A percentile compares a stretch with the other conserved stretches of the same genome.
phyloP scores from a whole-genome alignment of 2,329 filamentous ascomycete genomes.

The Bipolaris oryzae region DNA sequence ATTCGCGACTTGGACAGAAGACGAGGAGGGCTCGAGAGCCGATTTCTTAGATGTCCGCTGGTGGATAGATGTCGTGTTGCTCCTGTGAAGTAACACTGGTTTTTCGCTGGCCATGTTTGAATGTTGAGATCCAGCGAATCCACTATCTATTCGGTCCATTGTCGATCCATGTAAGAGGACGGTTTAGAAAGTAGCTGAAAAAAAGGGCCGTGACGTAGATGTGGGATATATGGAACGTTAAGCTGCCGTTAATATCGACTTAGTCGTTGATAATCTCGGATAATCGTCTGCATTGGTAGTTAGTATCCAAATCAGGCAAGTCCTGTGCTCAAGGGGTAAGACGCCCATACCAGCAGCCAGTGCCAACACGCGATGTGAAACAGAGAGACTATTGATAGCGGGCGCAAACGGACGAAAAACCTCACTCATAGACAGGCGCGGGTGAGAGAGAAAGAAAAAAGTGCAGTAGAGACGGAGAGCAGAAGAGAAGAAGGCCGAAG shows the following conservation, averaged over 20 bases:
- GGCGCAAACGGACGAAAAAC: not conserved
- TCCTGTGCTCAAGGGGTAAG: slow-evolving; percentile 27
- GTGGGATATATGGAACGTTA: slow-evolving; percentile 13
- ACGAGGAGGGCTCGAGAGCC: slow-evolving; percentile 5
- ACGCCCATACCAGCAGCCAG: slow-evolving; percentile 34
- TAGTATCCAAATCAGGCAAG: slow-evolving; percentile 30
- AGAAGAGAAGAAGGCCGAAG: slow-evolving; percentile 11
- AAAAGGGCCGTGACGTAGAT: slow-evolving; percentile 24
- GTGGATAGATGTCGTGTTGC: slow-evolving; percentile 33
- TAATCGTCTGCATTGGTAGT: slow-evolving; percentile 30
- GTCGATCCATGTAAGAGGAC: slow-evolving; percentile 29
- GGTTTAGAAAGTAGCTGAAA: slow-evolving; percentile 1
- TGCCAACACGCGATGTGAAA: slow-evolving; percentile 24
- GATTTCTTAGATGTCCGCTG: slow-evolving; percentile 23
- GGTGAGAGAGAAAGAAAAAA: slow-evolving; percentile 8
- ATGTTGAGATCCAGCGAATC: slow-evolving; percentile 35
- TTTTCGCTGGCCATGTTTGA: slow-evolving; percentile 25
- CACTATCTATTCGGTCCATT: slow-evolving; percentile 46
- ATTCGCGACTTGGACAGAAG: slow-evolving; percentile 11
- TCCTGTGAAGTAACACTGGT: slow-evolving; percentile 24
- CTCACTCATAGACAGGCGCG: slow-evolving; percentile 10
- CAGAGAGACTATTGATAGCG: slow-evolving; percentile 6
- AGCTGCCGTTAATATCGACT: slow-evolving; percentile 25
- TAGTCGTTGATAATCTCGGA: slow-evolving; percentile 29
- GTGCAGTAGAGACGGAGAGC: slow-evolving; percentile 10